Base-by-base conservation (phyloP, 2,329 filamentous ascomycete species). In the Xylariaceae sp. region DNA sequence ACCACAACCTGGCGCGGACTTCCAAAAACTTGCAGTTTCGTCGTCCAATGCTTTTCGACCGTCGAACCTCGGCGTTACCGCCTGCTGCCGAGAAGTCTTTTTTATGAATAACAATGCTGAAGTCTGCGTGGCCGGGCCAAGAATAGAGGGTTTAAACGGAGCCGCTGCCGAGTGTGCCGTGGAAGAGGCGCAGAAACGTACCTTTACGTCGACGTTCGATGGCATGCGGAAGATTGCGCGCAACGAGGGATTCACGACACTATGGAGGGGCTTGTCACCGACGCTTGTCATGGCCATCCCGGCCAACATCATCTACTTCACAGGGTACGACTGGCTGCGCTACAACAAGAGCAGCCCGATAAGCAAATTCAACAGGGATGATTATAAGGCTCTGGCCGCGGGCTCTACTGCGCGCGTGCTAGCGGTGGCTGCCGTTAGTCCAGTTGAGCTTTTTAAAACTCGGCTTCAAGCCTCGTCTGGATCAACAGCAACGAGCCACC, bases 221-320 rank as follows among this genome's bases (percentile, higher is more conserved):
- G 94, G 92, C 1, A 74, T 99, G 55, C 85, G 88, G 58, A 99
- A 99, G 77, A 99, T 99, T 66, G 92, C 94, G 13, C 86, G 91
- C 41, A 92, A 97, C 69, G 94, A 99, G 75, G 94, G 94, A 1
- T 68, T 92, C 10, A 82, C 83, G 21, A 94, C 92, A 1, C 75
- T 99, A 29, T 99, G 94, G 93, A 84, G 94, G 57, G 94, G 94
- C 0, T 77, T 99, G 4, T 95, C 90, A n/a, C 93, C 94, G 0
- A 99, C 94, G 0, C 77, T 99, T 18, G 82, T 92, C 60, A 99
- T 99, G 94, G 87, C 92, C 0, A 83, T 99, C 5, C 94, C 94
- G 0, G 91, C 87, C 21, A 99, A 99, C 70, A 94, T 99, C 62
- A 97, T 99, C 61, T 99, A 99, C 74, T 97, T 97, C 67, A 95